phyloP scores from a whole-genome alignment of 2,329 filamentous ascomycete genomes.

The Colletotrichum lini region DNA sequence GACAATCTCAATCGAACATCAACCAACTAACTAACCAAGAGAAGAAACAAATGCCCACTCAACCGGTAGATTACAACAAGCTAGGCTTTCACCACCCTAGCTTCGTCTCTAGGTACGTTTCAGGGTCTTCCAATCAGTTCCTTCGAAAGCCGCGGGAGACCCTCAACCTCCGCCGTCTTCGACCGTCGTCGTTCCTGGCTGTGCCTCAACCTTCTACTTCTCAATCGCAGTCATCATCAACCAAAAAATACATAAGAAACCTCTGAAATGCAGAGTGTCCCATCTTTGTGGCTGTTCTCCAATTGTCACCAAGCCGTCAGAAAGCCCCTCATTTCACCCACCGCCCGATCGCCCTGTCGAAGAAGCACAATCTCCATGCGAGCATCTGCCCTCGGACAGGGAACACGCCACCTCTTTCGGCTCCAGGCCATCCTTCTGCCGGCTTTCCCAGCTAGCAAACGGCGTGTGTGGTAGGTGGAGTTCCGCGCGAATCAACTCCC shows the following conservation, averaged over 20 bases:
- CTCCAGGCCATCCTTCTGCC: slow-evolving; percentile 29
- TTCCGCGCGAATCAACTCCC: slow-evolving; percentile 41
- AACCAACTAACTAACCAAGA: neutral
- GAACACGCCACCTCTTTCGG: slow-evolving; percentile 28
- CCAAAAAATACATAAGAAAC: neutral
- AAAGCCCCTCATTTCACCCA: neutral
- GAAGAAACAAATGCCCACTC: neutral
- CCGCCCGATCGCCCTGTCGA: slow-evolving; percentile 5
- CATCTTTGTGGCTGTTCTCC: neutral
- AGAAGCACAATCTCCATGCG: slow-evolving; percentile 24
- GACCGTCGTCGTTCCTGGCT: neutral
- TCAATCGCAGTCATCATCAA: neutral
- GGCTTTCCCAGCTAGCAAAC: slow-evolving; percentile 2
- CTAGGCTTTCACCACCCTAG: neutral
- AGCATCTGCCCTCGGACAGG: slow-evolving; percentile 10
- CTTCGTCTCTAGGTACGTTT: no score
- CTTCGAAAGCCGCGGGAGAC: neutral
- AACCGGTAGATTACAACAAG: neutral
- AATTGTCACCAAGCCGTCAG: neutral
- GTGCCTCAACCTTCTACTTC: neutral
- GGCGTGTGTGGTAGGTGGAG: slow-evolving; percentile 10
- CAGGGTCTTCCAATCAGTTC: neutral
- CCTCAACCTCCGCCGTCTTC: neutral
- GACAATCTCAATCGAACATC: neutral
- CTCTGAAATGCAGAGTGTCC: neutral